Percentiles rank a stretch among this genome's conserved stretches.
These are phyloP conservation scores for Quercus variabilis DNA, from an alignment of 306 rosid species.

Conservation along the genomic window DNA sequence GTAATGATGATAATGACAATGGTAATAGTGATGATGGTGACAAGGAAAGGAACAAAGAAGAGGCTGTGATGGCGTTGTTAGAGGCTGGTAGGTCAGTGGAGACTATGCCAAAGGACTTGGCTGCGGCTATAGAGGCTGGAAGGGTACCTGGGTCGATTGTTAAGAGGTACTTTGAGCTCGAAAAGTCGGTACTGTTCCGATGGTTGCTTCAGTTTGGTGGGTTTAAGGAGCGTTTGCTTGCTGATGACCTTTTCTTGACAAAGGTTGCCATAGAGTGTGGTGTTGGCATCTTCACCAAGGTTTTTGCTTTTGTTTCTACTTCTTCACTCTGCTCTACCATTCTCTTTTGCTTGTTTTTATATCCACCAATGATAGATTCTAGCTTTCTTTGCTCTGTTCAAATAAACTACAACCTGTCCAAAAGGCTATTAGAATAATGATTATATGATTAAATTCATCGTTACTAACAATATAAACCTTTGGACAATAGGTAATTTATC, in stretches of 20 bases:
- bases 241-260: conserved; percentile 81
- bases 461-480: no score
- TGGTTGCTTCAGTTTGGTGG: conserved; percentile 80
- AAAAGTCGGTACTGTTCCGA: conserved; percentile 53
- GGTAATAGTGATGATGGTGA: conserved; percentile 40
- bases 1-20: neutral
- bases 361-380: no score
- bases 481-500: no score
- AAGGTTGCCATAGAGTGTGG: conserved; percentile 86
- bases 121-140: conserved; percentile 63
- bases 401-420: no score
- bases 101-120: conserved; percentile 70
- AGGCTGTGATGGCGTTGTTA: conserved; percentile 55
- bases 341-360: neutral
- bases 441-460: no score
- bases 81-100: conserved; percentile 65
- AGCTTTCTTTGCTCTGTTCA: no score
- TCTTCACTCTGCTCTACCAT: neutral
- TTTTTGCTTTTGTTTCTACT: neutral
- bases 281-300: conserved; percentile 91
- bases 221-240: conserved; percentile 86
- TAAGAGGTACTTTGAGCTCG: conserved; percentile 66
- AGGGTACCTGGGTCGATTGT: conserved; percentile 68
- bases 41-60: conserved; percentile 55
- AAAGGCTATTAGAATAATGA: no score